These are phyloP conservation scores for Gracilariopsis chorda DNA, from an alignment of 23 red algal genomes.

Conservation along the genomic window DNA sequence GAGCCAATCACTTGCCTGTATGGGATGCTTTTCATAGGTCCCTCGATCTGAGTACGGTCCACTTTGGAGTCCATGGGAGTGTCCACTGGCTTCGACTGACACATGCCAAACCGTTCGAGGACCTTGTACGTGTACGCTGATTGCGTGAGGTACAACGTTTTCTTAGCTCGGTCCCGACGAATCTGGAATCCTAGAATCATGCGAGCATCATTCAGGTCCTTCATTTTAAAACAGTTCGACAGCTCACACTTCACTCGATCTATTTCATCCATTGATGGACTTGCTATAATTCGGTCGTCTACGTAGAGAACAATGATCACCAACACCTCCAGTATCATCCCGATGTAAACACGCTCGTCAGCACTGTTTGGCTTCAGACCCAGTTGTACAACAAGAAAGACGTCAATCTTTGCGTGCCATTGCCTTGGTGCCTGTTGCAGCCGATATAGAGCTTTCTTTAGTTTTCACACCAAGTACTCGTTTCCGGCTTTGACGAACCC, in stretches of 20 bases:
- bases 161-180: not conserved
- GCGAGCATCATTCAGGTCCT: slow-evolving; percentile 30
- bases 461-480: slow-evolving; percentile 21
- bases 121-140: slow-evolving; percentile 17
- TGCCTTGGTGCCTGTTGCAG: slow-evolving; percentile 6
- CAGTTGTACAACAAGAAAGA: slow-evolving; percentile 13
- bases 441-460: slow-evolving; percentile 46
- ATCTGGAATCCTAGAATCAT: slow-evolving; percentile 41
- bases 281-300: slow-evolving; percentile 6
- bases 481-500: not conserved
- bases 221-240: slow-evolving; percentile 6
- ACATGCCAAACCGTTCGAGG: slow-evolving; percentile 37
- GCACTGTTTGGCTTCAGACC: slow-evolving; percentile 2
- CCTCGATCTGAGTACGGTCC: not conserved
- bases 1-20: slow-evolving; percentile 26
- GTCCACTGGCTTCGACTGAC: slow-evolving; percentile 5
- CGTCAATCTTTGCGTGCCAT: slow-evolving; percentile 28
- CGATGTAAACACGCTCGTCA: slow-evolving; percentile 37
- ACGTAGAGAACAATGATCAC: slow-evolving; percentile 39
- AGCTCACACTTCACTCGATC: slow-evolving; percentile 11
- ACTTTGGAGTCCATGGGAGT: slow-evolving; percentile 13
- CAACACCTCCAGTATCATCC: slow-evolving; percentile 1
- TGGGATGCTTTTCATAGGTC: not conserved
- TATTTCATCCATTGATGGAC: slow-evolving; percentile 16
- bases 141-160: slow-evolving; percentile 23